Evolutionary conservation across 2,329 filamentous ascomycete species (phyloP).

Genomic region (Stenocarpella maydis): DNA sequence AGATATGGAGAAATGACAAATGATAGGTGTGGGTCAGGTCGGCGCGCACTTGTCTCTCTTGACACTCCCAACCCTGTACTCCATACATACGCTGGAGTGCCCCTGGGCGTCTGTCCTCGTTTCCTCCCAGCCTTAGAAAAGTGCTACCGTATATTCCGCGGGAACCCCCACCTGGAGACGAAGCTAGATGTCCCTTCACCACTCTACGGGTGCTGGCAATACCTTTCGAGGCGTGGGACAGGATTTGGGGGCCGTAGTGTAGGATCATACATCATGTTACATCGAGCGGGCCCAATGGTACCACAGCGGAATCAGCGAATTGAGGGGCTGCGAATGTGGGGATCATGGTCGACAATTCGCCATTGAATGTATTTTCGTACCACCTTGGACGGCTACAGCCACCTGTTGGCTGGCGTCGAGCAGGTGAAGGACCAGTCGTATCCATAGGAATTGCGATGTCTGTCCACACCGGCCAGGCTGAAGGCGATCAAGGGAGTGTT

Average conservation of each 20-base stretch:
- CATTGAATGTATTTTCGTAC: constrained; percentile 19
- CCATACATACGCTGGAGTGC: not conserved
- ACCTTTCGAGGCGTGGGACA: constrained; percentile 7
- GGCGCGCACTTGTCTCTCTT: not conserved
- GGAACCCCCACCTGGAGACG: constrained; percentile 4
- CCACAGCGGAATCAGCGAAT: constrained; percentile 2
- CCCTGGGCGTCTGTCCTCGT: not conserved
- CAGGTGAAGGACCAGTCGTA: constrained; percentile 24
- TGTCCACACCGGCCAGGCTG: constrained; percentile 11
- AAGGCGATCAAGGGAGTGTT: constrained; percentile 20
- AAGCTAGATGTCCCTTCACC: not conserved
- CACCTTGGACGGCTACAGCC: not conserved
- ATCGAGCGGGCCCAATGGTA: constrained; percentile 22
- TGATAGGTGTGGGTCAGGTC: constrained; percentile 2
- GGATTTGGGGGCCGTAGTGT: constrained; percentile 4
- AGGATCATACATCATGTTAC: constrained; percentile 11
- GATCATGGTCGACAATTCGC: constrained; percentile 7
- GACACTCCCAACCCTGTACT: too few relatives aligned
- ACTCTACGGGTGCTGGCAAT: not conserved
- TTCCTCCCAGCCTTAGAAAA: constrained; percentile 8
- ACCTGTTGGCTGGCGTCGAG: constrained; percentile 1
- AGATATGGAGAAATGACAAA: constrained; percentile 15
- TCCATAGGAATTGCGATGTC: constrained; percentile 17
- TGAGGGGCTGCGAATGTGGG: constrained; percentile 7
- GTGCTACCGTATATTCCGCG: not conserved